phyloP scores from a whole-genome alignment of 1,139 yeast genomes.

The Tardiomyces digboiensis region DNA sequence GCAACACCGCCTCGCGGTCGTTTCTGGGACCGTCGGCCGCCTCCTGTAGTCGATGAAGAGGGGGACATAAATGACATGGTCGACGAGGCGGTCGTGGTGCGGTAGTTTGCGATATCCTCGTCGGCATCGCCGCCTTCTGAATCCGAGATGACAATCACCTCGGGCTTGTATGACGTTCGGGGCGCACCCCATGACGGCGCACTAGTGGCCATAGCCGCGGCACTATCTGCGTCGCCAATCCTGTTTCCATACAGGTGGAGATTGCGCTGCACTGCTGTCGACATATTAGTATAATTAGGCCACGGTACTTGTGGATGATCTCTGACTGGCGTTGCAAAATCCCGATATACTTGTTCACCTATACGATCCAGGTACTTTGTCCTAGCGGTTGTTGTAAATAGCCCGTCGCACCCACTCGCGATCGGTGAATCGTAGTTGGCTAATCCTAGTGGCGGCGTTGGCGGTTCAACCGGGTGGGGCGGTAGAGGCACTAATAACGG shows the following conservation, averaged over 20 bases:
- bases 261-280: neutral
- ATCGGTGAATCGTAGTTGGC: too few species aligned
- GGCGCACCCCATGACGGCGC: neutral
- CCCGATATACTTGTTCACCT: too few species aligned
- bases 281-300: neutral
- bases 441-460: neutral
- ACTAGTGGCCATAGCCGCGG: neutral
- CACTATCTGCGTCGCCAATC: neutral
- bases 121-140: slow-evolving; percentile 6
- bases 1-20: neutral
- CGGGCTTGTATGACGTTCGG: slow-evolving; percentile 1
- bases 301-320: too few species aligned
- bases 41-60: slow-evolving; percentile 1
- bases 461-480: neutral
- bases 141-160: slow-evolving; percentile 9
- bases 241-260: neutral
- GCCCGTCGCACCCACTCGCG: too few species aligned
- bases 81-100: neutral
- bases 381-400: too few species aligned
- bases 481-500: neutral
- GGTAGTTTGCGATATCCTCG: neutral
- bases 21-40: neutral
- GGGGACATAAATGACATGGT: slow-evolving; percentile 1
- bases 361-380: too few species aligned
- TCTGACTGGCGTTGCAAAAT: too few species aligned